A percentile compares a stretch with the other conserved stretches of the same genome.
Evolutionary conservation across 495 filamentous ascomycete genomes (phyloP).

Genomic region (Hyaloscypha hepaticicola): DNA sequence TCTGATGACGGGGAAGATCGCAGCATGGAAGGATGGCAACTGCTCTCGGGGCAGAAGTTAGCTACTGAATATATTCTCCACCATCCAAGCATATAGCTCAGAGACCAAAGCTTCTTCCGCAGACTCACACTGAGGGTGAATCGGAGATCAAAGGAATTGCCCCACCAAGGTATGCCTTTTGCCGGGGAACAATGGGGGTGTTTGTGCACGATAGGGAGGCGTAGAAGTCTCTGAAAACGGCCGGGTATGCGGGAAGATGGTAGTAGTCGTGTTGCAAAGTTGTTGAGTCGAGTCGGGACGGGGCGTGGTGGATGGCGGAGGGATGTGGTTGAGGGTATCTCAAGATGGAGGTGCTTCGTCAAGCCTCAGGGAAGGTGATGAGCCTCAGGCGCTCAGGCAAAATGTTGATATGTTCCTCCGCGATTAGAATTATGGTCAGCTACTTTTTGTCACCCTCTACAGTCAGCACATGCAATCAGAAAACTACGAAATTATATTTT

Average conservation of each 20-base stretch:
- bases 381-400: background rate
- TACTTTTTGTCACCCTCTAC: background rate
- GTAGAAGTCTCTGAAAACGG: background rate
- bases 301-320: background rate
- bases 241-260: background rate
- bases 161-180: slow-evolving; percentile 32
- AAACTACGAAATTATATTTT: too few species aligned
- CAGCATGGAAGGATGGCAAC: slow-evolving; percentile 32
- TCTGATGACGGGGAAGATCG: slow-evolving; percentile 28
- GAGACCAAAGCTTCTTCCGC: slow-evolving; percentile 3
- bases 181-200: background rate
- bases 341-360: slow-evolving; percentile 1
- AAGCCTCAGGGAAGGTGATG: background rate
- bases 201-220: background rate
- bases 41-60: slow-evolving; percentile 17
- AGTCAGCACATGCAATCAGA: slow-evolving; percentile 9
- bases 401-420: too few species aligned
- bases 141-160: slow-evolving; percentile 21
- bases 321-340: slow-evolving; percentile 10
- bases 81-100: background rate
- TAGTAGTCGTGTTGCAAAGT: slow-evolving; percentile 1
- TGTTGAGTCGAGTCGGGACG: background rate
- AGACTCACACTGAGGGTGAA: slow-evolving; percentile 25
- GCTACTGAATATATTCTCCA: background rate
- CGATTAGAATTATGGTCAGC: background rate